A percentile compares a stretch with the other conserved stretches of the same genome.
Conservation (phyloP, 225 moss, liverwort and hornwort genomes). For the Antitrichia curtipendula region DNA sequence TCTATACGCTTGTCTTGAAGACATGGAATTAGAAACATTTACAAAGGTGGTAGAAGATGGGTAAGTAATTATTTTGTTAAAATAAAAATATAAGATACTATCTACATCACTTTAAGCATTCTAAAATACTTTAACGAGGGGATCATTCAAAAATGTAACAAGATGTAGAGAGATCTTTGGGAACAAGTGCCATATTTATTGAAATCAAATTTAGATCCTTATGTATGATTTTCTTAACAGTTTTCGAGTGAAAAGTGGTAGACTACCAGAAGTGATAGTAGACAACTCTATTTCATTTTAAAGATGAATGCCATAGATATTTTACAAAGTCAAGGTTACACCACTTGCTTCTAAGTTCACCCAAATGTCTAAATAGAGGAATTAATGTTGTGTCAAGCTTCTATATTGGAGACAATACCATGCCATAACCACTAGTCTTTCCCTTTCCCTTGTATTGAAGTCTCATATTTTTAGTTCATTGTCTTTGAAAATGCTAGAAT, state of each 20-base stretch:
- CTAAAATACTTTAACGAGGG: neutral
- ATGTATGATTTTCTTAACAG: neutral
- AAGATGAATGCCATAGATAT: no score
- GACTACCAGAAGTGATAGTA: neutral
- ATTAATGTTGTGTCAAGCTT: no score
- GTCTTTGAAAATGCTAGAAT: neutral
- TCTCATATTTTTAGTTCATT: neutral
- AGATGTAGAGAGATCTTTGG: no score
- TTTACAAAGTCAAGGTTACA: neutral
- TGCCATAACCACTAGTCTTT: neutral
- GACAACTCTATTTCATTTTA: neutral
- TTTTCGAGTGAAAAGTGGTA: neutral
- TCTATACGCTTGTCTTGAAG: constrained; percentile 80
- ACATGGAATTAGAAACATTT: constrained; percentile 71
- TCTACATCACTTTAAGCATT: neutral
- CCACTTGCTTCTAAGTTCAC: neutral
- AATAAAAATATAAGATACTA: no score
- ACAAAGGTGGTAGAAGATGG: constrained; percentile 9
- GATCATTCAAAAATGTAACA: neutral
- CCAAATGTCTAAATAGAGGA: neutral
- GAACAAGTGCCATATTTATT: neutral
- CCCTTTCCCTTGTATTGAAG: neutral
- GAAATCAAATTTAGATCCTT: neutral
- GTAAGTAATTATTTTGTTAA: neutral
- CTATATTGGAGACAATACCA: fast-evolving